phyloP scores from a whole-genome alignment of 495 filamentous ascomycete genomes.

The Podospora sp. region DNA sequence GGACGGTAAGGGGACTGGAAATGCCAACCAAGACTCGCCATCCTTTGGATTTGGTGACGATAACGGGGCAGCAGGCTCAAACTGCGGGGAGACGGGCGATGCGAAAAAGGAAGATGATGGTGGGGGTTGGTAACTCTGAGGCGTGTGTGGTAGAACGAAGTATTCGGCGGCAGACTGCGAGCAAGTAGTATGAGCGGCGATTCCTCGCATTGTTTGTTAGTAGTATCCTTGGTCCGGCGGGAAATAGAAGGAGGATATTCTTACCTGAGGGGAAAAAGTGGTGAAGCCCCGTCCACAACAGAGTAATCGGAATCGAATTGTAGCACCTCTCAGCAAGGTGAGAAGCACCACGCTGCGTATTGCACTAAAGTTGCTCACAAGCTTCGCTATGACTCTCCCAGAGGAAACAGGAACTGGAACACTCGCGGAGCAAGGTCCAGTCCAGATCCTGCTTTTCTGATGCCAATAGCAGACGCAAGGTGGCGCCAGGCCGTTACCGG shows the following conservation, averaged over 20 bases:
- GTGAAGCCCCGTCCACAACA: conserved; percentile 32
- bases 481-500: conserved; percentile 30
- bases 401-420: conserved; percentile 17
- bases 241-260: not conserved
- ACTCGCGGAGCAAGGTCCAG: conserved; percentile 4
- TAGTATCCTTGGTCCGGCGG: conserved; percentile 22
- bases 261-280: conserved; percentile 25
- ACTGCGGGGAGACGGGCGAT: not conserved
- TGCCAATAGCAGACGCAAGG: conserved; percentile 30
- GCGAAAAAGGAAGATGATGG: not conserved
- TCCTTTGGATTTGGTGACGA: not conserved
- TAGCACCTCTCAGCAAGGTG: conserved; percentile 7
- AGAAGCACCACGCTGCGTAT: conserved; percentile 28
- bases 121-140: not conserved
- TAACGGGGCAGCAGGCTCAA: not conserved
- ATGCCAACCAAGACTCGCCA: not conserved
- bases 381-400: conserved; percentile 34
- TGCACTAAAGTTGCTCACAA: conserved; percentile 33
- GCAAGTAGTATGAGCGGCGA: not conserved
- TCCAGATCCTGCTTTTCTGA: conserved; percentile 30
- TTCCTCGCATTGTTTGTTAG: conserved; percentile 16
- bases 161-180: no score
- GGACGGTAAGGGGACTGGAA: not conserved
- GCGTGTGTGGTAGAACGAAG: no score
- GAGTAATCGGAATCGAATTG: conserved; percentile 33